These are phyloP conservation scores for Fusarium subtropicale DNA, from an alignment of 2,329 filamentous ascomycete genomes.

Conservation along the genomic window DNA sequence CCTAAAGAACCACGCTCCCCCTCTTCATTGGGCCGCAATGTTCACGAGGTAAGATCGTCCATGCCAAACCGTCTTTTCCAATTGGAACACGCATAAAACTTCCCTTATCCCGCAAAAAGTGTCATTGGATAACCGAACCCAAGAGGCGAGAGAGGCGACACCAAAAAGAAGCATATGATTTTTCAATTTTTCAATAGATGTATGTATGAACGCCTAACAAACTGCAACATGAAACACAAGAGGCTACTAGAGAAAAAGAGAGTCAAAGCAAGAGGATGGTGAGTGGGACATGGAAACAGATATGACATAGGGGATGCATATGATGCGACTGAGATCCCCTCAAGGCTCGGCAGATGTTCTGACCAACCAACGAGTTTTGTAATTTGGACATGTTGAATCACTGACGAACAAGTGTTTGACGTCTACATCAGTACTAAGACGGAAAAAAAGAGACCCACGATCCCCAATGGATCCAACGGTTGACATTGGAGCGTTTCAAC, in stretches of 20 bases:
- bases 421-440: conserved; percentile 2
- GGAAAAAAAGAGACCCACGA: conserved; percentile 1
- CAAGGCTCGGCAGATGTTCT: conserved; percentile 30
- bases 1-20: conserved; percentile 17
- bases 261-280: conserved; percentile 6
- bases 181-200: background rate
- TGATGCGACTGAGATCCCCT: conserved; percentile 23
- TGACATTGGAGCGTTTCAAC: background rate
- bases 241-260: background rate
- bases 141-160: conserved; percentile 24
- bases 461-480: background rate
- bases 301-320: conserved; percentile 35
- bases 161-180: background rate
- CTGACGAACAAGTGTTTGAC: conserved; percentile 3
- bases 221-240: background rate
- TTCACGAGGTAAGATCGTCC: conserved; percentile 29
- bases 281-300: background rate
- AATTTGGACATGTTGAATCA: conserved; percentile 3
- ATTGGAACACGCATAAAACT: conserved; percentile 17
- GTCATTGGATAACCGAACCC: conserved; percentile 11
- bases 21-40: conserved; percentile 44
- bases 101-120: background rate
- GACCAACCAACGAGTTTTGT: conserved; percentile 8
- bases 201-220: background rate
- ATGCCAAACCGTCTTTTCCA: conserved; percentile 1